A percentile compares a stretch with the other conserved stretches of the same genome.
These are phyloP conservation scores for Russula sp. DNA, from an alignment of 768 basidiomycete genomes.

Conservation along the genomic window DNA sequence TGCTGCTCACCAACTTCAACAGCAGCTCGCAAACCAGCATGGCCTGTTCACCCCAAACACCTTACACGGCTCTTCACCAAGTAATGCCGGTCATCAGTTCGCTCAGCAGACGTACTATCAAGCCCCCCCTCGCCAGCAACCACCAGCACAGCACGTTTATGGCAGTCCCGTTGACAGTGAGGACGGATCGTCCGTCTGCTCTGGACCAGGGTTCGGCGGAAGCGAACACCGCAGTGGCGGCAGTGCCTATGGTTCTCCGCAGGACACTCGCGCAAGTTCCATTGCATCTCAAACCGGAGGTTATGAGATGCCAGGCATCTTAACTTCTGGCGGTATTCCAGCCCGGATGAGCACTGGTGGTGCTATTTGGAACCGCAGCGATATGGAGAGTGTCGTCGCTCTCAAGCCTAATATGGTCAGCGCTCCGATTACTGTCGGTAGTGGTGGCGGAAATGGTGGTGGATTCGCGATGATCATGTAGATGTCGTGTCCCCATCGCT, in stretches of 20 bases:
- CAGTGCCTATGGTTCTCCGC: conserved; percentile 30
- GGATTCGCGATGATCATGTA: conserved; percentile 37
- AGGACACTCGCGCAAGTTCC: conserved; percentile 22
- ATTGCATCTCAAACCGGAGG: conserved; percentile 26
- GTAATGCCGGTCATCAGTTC: conserved; percentile 19
- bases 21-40: conserved; percentile 14
- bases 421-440: conserved; percentile 33
- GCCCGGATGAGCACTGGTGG: conserved; percentile 24
- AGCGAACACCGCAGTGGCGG: conserved; percentile 34
- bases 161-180: conserved; percentile 32
- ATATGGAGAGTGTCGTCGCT: conserved; percentile 31
- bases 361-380: conserved; percentile 24
- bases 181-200: conserved; percentile 34
- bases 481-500: neutral
- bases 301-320: conserved; percentile 32
- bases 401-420: conserved; percentile 29
- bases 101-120: conserved; percentile 22
- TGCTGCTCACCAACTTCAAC: conserved; percentile 17
- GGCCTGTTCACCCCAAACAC: conserved; percentile 15
- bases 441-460: conserved; percentile 30
- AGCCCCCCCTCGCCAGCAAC: conserved; percentile 29
- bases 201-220: conserved; percentile 26
- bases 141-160: conserved; percentile 25
- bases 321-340: conserved; percentile 18
- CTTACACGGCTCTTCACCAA: conserved; percentile 10